Base-by-base conservation (phyloP, 2,329 filamentous ascomycete genomes). In the Herpotrichia juniperi region DNA sequence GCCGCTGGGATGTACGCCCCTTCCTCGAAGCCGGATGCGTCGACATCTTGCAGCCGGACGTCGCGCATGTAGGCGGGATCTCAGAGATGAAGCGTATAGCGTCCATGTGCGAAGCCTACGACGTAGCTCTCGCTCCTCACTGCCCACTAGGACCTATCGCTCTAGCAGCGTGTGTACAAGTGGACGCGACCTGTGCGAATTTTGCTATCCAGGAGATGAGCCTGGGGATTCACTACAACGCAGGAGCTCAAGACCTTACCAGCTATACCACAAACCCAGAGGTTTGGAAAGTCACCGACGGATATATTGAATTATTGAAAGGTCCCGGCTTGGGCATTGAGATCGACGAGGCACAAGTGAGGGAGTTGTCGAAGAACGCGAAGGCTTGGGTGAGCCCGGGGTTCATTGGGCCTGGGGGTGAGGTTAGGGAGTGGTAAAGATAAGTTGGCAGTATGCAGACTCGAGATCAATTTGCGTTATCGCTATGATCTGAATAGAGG, bases 181-280 rank as follows among this genome's bases (percentile, higher is more conserved):
- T 91, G 1, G 86, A 84, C 21, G 65, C 77, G 82, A 17, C 76
- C 74, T 9, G 83, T 76, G 17, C 80, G 80, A 17, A 91, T 88
- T 69, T 91, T 66, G 83, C 81, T 0, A 91, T 92, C 26, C 85
- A 90, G 64, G 89, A 92, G 71, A 91, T 91, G 89, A 87, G 85
- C 47, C 65, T 91, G 25, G 89, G 89, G 0, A 92, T 93, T 61
- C 90, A 93, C 68, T 93, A 92, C 66, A 93, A 93, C 54, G 68
- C 62, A 1, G 73, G 72, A 0, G 68, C 66, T 25, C 58, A 68
- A 45, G 73, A 75, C 54, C 49, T 75, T 48, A 82, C 82, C 11
- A 88, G 82, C 22, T 91, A 91, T 64, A 78, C 86, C 1, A 83
- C 82, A 63, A 83, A 90, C 59, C 79, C 84, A 0, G 80, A 82